These are phyloP conservation scores for Ophiostoma novo-ulmi DNA, from an alignment of 2,329 filamentous ascomycete species.

Conservation along the genomic window DNA sequence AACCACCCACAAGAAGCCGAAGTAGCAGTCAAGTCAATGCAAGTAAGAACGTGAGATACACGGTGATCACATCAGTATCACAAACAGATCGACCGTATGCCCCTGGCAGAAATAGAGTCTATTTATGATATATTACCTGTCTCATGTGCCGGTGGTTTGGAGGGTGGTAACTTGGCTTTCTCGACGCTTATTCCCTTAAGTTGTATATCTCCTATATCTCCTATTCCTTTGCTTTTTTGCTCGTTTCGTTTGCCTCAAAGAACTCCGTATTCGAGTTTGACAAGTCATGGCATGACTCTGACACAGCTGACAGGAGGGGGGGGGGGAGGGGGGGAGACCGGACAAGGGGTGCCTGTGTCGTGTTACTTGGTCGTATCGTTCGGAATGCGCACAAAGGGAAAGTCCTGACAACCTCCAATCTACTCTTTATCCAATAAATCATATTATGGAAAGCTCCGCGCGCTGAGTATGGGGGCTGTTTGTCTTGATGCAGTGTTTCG, in stretches of 20 bases:
- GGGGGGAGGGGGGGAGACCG: no score
- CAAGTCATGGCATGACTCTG: neutral
- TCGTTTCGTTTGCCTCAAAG: neutral
- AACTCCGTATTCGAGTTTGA: neutral
- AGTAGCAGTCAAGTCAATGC: neutral
- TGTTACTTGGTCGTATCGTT: no score
- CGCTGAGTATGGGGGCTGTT: neutral
- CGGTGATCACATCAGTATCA: neutral
- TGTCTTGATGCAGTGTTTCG: neutral
- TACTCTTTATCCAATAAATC: neutral
- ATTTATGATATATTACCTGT: constrained; percentile 7
- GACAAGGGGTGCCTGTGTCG: neutral
- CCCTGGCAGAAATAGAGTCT: neutral
- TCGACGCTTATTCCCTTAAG: neutral
- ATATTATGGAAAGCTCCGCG: neutral
- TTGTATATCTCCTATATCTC: neutral
- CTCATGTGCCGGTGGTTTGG: neutral
- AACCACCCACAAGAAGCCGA: neutral
- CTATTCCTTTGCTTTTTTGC: neutral
- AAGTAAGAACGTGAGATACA: neutral
- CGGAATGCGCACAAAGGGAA: no score
- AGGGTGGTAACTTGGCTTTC: neutral
- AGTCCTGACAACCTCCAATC: neutral
- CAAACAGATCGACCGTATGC: neutral
- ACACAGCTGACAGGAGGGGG: neutral